Base-by-base conservation (phyloP, 805 yeast species). In the Torulaspora quercuum region DNA sequence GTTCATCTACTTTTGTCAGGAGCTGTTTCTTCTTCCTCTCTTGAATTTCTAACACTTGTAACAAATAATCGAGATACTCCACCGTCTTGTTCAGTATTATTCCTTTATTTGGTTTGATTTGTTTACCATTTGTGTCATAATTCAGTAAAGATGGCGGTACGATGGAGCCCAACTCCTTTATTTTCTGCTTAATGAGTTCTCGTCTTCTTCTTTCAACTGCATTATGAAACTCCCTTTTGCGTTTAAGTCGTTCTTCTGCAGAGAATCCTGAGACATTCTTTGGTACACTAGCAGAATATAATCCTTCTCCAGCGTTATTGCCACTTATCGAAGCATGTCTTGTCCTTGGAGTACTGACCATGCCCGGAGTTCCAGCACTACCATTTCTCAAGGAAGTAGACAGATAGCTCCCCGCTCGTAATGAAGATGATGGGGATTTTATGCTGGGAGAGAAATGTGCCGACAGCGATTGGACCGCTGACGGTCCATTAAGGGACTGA, bases 151-250 rank as follows among this genome's bases (percentile, higher is more conserved):
- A 69, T 1, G 87, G 90, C 1, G 97, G 97, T 1, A 89, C 83
- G 32, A 89, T 68, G 15, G 73, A 63, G 1, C 95, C 90, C 51
- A 89, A 67, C 50, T 86, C 95, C 55, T 82, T 82, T 44, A 89
- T 88, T 51, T 85, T 78, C 53, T 84, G 94, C 57, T 89, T 88
- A 53, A 89, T 89, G 49, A 86, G 69, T 59, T 90, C 97, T 45
- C 97, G 72, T 55, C 97, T 73, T 49, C 95, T 72, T 51, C 96
- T 73, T 61, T 89, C 97, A 4, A 89, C 97, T 1, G 95, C 95
- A 56, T 89, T 89, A 60, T 89, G 97, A 44, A 87, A 80, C 55
- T 88, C 95, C 42, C 95, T 67, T 45, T 95, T 72, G 45, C 95
- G 72, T 43, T 78, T 75, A 36, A 83, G 59, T 53, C 82, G 83